Conservation (phyloP, 768 basidiomycete genomes). For the Hysterangium stoloniferum region DNA sequence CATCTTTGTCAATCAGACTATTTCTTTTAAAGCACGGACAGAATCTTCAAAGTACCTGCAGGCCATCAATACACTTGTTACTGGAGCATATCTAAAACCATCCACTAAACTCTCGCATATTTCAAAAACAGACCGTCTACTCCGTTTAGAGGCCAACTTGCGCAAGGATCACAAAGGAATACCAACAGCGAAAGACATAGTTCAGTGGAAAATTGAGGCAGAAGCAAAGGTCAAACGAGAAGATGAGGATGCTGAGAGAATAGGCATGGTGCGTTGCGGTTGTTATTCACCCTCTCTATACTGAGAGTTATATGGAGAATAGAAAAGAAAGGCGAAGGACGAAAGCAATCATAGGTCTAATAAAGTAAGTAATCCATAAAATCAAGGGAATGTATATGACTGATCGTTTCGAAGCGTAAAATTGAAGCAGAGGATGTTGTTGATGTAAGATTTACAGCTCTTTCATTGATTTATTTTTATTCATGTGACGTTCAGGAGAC, state of each 20-base stretch:
- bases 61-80: conserved; percentile 63
- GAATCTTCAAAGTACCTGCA: conserved; percentile 45
- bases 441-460: conserved; percentile 47
- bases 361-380: conserved; percentile 39
- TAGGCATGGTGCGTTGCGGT: conserved; percentile 49
- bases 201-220: conserved; percentile 62
- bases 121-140: conserved; percentile 73
- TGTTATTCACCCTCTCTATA: conserved; percentile 17
- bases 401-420: conserved; percentile 32
- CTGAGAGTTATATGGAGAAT: conserved; percentile 26
- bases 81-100: conserved; percentile 66
- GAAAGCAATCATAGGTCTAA: conserved; percentile 37
- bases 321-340: conserved; percentile 18
- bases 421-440: conserved; percentile 47
- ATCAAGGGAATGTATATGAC: background rate
- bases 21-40: conserved; percentile 10
- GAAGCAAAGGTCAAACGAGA: conserved; percentile 55
- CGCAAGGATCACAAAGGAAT: conserved; percentile 66
- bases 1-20: background rate
- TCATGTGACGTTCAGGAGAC: conserved; percentile 39
- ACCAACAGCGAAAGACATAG: conserved; percentile 73
- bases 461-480: background rate
- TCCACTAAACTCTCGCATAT: conserved; percentile 71
- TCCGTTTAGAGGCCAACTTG: conserved; percentile 75
- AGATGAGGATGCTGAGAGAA: conserved; percentile 65